Conservation (phyloP, 768 basidiomycete species). For the Favolaschia claudopus region DNA sequence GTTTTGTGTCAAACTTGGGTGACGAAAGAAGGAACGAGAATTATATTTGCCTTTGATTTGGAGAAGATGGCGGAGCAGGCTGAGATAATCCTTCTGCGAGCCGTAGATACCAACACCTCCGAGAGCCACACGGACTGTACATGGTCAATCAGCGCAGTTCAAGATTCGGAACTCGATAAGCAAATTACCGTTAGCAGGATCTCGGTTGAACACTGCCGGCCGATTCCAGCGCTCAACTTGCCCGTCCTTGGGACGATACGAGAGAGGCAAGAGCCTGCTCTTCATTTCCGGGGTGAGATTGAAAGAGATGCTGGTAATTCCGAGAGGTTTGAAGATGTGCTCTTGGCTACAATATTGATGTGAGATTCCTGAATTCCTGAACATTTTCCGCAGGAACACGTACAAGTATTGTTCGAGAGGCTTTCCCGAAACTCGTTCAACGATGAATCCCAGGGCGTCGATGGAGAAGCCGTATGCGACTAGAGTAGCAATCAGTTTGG, state of each 20-base stretch:
- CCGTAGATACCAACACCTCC: too few relatives aligned
- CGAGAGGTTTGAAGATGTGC: slow-evolving; percentile 30
- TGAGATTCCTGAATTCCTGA: too few relatives aligned
- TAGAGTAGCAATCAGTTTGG: slow-evolving; percentile 2
- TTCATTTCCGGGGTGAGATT: slow-evolving; percentile 25
- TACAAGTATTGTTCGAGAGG: slow-evolving; percentile 39
- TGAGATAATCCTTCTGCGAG: too few relatives aligned
- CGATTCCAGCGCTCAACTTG: slow-evolving; percentile 22
- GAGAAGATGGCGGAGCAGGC: too few relatives aligned
- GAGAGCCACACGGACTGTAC: too few relatives aligned
- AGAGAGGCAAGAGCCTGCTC: slow-evolving; percentile 12
- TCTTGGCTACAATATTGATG: slow-evolving; percentile 20
- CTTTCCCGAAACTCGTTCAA: slow-evolving; percentile 34
- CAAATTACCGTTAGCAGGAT: slow-evolving; percentile 27
- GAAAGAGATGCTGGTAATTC: slow-evolving; percentile 29
- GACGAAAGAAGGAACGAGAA: too few relatives aligned
- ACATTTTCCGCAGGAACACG: too few relatives aligned
- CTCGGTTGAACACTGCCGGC: slow-evolving; percentile 17
- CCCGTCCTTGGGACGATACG: slow-evolving; percentile 20
- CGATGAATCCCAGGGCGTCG: slow-evolving; percentile 35
- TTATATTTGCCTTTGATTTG: too few relatives aligned
- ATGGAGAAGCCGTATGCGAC: slow-evolving; percentile 33
- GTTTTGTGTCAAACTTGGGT: too few relatives aligned
- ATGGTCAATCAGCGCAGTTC: too few relatives aligned
- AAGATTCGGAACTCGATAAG: too few relatives aligned